Base-by-base conservation (phyloP, 805 yeast genomes). In the Gaillardinia entomophila region DNA sequence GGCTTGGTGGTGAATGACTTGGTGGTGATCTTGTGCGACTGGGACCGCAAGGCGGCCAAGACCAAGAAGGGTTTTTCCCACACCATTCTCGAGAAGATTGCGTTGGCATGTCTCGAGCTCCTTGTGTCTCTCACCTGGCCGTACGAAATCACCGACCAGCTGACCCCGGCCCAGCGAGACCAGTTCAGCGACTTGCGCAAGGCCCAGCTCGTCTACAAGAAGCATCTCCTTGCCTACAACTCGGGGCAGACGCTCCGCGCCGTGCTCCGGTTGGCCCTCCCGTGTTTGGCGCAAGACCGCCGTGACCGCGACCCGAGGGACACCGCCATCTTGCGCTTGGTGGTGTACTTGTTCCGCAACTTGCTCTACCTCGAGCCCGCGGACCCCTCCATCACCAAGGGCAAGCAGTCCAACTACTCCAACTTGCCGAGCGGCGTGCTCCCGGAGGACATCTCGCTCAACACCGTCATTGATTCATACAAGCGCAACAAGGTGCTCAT, bases 51-150 rank as follows among this genome's bases (percentile, higher is more conserved):
- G 26, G 40, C 51, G 32, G 42, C 53, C 12, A 36, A 41, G 12
- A 60, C 51, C 3, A 57, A 57, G 24, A 53, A 54, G 24, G 55
- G 59, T 26, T 49, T 63, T 6, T 43, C 39, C 27, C 50, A 49
- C 37, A 41, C 49, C 24, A 57, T 62, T 23, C 57, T 68, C 49
- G 87, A 78, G 35, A 75, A 78, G 41, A 68, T 88, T 29, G 82
- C 88, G 27, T 55, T 83, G 13, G 73, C 86, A 4, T 75, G 84
- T 37, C 57, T 92, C 34, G 96, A 92, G 55, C 55, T 92, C 5
- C 57, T 92, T 36, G 95, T 86, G 1, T 75, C 85, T 2, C 65
- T 92, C 48, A 83, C 96, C 0, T 83, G 95, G 85, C 97, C 97
- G 0, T 52, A 83, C 4, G 77, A 77, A 22, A 53, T 86, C n/a